Base-by-base conservation (phyloP, 768 basidiomycete genomes). In the Fistulinella prunicolor region DNA sequence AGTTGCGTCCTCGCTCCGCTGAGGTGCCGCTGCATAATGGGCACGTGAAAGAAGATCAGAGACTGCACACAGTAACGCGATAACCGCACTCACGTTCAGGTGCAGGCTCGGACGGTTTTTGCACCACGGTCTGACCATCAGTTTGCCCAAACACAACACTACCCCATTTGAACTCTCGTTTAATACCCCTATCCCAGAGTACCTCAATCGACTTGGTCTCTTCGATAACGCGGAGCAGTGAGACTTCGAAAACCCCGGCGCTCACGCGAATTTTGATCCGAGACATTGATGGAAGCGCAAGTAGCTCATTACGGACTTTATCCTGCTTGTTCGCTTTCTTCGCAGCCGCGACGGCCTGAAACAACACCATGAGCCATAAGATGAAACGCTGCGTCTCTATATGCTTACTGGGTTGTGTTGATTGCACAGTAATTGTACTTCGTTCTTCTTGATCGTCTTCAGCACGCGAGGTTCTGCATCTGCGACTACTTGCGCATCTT, bases 391-490 rank as follows among this genome's bases (percentile, higher is more conserved):
- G 19, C 13, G 8, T 37, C 14, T 36, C 16, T 29, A 34, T 44
- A 43, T 35, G 75, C 90, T 53, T 63, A 94, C 94, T 9, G 93
- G 93, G 58, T 96, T 97, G 62, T 97, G 94, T 57, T 88, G 85
- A 2, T 84, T 70, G 62, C 94, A 98, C 4, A 94, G 66, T 12
- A 92, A 73, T 55, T 89, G 82, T 4, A 90, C 78, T 56, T 83
- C 83, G 8, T 76, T 63, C 67, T 92, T 92, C 72, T 73, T 83
- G 62, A 93, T 81, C 23, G 78, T 70, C 67, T 85, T 89, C 53
- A 89, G 66, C 14, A 84, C 68, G 6, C 48, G 54, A 8, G 63
- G 60, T 26, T 57, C 63, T 17, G 28, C 35, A 13, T 48, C 52
- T 16, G 23, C 41, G 3, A 40, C 38, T 20, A 51, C 19, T 21